phyloP scores from a whole-genome alignment of 768 basidiomycete species.

The Mycena maculata region DNA sequence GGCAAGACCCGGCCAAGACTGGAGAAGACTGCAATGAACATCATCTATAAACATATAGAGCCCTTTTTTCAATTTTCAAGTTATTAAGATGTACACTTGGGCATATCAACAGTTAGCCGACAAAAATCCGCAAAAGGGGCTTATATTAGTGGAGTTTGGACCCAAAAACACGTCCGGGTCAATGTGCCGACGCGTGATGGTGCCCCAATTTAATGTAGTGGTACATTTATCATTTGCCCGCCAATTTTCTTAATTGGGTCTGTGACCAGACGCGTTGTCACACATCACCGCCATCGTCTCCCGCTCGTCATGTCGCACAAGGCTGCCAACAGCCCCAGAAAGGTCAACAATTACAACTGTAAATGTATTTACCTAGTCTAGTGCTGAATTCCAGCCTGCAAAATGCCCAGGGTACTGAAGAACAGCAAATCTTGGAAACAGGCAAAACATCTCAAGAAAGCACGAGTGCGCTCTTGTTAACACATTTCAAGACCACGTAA shows the following conservation, averaged over 20 bases:
- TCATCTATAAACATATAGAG: slow-evolving; percentile 4
- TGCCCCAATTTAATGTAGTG: slow-evolving; percentile 10
- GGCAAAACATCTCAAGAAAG: background rate
- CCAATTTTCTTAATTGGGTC: slow-evolving; percentile 24
- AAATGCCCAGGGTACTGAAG: no score
- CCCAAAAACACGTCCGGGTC: slow-evolving; percentile 7
- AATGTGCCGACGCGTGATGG: slow-evolving; percentile 19
- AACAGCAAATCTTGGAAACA: no score
- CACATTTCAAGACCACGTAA: background rate
- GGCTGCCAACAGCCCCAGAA: no score
- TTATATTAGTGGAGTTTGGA: slow-evolving; percentile 3
- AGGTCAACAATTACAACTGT: no score
- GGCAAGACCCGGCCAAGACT: background rate
- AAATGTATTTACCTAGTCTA: no score
- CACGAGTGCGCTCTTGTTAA: slow-evolving; percentile 11
- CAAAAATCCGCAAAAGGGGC: slow-evolving; percentile 8
- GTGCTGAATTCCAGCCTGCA: no score
- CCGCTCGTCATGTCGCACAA: slow-evolving; percentile 14
- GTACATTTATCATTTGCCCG: slow-evolving; percentile 23
- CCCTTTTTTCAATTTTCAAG: slow-evolving; percentile 11
- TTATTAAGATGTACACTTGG: background rate
- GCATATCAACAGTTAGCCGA: background rate
- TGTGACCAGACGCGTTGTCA: slow-evolving; percentile 22
- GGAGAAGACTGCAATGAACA: slow-evolving; percentile 4
- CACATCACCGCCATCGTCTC: slow-evolving; percentile 19